These are phyloP conservation scores for Paulownia fortunei DNA, from an alignment of 257 asterid species.

Conservation along the genomic window DNA sequence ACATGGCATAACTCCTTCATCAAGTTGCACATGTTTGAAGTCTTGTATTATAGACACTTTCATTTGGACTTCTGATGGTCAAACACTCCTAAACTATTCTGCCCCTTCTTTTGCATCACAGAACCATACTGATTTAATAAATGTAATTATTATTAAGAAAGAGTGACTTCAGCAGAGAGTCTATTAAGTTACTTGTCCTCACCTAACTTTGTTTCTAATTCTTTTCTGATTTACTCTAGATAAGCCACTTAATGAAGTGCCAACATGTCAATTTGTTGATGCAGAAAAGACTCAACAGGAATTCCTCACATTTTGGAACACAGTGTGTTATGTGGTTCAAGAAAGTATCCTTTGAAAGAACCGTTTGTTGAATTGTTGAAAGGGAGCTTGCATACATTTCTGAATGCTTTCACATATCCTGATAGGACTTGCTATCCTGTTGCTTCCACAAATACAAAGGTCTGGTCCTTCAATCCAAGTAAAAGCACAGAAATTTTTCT, in stretches of 20 bases:
- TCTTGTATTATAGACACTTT: neutral
- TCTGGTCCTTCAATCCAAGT: constrained; percentile 32
- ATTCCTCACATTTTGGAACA: constrained; percentile 98
- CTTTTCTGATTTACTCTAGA: neutral
- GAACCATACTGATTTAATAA: neutral
- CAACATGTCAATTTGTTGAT: constrained; percentile 34
- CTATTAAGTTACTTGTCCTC: neutral
- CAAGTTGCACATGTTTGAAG: neutral
- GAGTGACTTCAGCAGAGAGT: constrained; percentile 13
- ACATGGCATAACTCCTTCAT: neutral
- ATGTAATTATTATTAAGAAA: constrained; percentile 18
- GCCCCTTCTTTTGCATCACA: neutral
- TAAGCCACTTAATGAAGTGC: constrained; percentile 19
- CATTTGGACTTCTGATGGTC: neutral
- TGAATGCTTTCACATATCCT: constrained; percentile 98
- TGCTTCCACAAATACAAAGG: constrained; percentile 97
- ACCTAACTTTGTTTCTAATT: constrained; percentile 11
- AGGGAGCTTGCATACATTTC: constrained; percentile 94
- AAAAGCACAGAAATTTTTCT: neutral
- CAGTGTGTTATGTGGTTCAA: constrained; percentile 96
- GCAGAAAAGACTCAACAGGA: constrained; percentile 97
- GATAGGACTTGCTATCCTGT: constrained; percentile 99
- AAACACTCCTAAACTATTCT: neutral
- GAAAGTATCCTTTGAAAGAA: constrained; percentile 96
- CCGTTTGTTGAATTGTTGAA: constrained; percentile 96